Conservation (phyloP, 805 yeast genomes). For the Kodamaea kaohsiungensis region DNA sequence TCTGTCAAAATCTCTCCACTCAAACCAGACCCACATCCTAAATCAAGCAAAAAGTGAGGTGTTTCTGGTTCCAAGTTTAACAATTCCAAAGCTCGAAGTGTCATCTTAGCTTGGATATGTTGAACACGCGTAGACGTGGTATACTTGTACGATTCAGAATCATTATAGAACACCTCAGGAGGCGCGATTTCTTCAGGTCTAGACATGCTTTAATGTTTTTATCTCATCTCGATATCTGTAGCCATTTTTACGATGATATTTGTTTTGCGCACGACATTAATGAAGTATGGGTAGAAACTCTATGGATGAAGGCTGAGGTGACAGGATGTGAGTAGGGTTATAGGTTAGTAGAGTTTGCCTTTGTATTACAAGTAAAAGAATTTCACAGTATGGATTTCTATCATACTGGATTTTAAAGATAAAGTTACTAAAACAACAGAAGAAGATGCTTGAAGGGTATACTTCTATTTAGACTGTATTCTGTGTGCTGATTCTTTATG, state of each 20-base stretch:
- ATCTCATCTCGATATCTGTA: conserved; percentile 1
- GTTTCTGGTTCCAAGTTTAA: conserved; percentile 64
- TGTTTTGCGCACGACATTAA: neutral
- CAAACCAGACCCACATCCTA: conserved; percentile 97
- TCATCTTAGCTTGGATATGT: conserved; percentile 98
- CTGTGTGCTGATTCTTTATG: too few species aligned
- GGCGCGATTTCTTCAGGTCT: conserved; percentile 97
- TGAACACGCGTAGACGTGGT: conserved; percentile 95
- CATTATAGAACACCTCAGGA: conserved; percentile 93
- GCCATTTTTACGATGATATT: neutral
- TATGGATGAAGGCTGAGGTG: too few species aligned
- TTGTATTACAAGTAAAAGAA: too few species aligned
- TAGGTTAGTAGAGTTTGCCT: too few species aligned
- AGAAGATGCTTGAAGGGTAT: too few species aligned
- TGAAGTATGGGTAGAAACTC: neutral
- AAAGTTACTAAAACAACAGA: too few species aligned
- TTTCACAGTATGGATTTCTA: too few species aligned
- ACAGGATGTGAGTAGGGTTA: too few species aligned
- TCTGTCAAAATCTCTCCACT: conserved; percentile 92
- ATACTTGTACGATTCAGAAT: conserved; percentile 84
- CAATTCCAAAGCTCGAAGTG: conserved; percentile 87
- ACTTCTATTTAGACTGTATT: too few species aligned
- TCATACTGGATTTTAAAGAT: too few species aligned
- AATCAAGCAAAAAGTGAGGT: conserved; percentile 75
- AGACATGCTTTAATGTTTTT: conserved; percentile 55